Conservation (phyloP, 495 filamentous ascomycete species). For the Penicillium paxilli region DNA sequence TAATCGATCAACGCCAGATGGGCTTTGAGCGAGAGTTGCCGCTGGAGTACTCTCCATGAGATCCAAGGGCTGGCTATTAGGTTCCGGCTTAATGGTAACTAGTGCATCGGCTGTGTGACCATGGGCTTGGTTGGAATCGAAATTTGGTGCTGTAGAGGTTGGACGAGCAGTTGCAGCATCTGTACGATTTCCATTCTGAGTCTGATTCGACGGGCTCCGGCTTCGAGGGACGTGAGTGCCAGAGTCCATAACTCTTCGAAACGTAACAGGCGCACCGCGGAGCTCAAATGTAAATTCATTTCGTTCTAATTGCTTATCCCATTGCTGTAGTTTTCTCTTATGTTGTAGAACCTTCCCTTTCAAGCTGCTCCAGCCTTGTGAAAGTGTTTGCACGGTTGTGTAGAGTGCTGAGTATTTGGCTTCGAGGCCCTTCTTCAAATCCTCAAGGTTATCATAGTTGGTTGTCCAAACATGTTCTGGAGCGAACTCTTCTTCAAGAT, state of each 20-base stretch:
- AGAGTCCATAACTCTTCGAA: slow-evolving; percentile 30
- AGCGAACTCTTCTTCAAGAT: slow-evolving; percentile 30
- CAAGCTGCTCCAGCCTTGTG: slow-evolving; percentile 26
- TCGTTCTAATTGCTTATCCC: slow-evolving; percentile 28
- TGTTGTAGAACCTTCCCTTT: slow-evolving; percentile 32
- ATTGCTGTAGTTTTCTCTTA: slow-evolving; percentile 38
- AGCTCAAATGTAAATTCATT: slow-evolving; percentile 33
- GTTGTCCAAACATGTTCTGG: slow-evolving; percentile 23
- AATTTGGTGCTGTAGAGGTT: neutral
- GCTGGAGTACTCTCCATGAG: neutral
- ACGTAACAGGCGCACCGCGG: slow-evolving; percentile 25
- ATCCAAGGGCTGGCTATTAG: neutral
- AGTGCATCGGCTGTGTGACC: neutral
- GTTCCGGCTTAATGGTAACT: slow-evolving; percentile 1
- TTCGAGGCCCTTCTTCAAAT: slow-evolving; percentile 14
- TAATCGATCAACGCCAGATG: slow-evolving; percentile 4
- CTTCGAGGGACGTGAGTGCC: no score
- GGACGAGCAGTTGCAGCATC: neutral
- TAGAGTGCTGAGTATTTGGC: slow-evolving; percentile 39
- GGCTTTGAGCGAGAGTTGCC: slow-evolving; percentile 11
- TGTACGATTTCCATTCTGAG: no score
- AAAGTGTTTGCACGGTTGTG: slow-evolving; percentile 23
- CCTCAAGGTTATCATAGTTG: slow-evolving; percentile 5
- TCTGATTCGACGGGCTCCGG: no score
- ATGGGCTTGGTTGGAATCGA: neutral